Conservation (phyloP, 495 filamentous ascomycete species). For the Podospora fimiseda region DNA sequence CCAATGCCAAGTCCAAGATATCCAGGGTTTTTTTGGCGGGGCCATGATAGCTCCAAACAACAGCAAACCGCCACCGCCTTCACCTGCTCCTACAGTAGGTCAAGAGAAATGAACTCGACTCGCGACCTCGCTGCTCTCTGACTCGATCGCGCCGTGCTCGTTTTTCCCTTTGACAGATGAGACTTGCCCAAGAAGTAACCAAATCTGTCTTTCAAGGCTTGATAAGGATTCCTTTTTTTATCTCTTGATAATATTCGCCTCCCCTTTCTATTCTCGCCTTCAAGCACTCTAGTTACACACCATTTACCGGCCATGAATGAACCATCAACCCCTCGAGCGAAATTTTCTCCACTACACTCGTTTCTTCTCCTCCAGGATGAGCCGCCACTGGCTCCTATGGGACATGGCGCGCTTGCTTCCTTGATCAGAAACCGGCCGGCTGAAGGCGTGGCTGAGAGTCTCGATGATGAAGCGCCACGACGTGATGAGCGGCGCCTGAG, state of each 20-base stretch:
- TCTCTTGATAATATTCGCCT: not conserved
- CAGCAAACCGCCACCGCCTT: too few species aligned
- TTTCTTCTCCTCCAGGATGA: slow-evolving; percentile 35
- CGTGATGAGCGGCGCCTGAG: slow-evolving; percentile 45
- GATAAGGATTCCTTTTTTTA: not conserved
- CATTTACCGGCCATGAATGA: slow-evolving; percentile 14
- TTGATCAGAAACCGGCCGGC: slow-evolving; percentile 34
- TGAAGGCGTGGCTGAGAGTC: slow-evolving; percentile 6
- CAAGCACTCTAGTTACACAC: not conserved
- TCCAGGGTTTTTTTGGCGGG: too few species aligned
- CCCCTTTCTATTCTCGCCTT: not conserved
- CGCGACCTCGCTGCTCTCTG: too few species aligned
- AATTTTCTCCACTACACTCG: slow-evolving; percentile 22
- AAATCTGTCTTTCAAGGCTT: too few species aligned
- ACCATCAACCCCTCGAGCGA: slow-evolving; percentile 11
- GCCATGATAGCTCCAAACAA: too few species aligned
- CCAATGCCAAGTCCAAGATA: too few species aligned
- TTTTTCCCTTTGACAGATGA: too few species aligned
- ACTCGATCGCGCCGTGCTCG: too few species aligned
- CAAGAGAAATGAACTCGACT: too few species aligned
- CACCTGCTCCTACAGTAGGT: too few species aligned
- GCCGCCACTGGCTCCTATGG: slow-evolving; percentile 22
- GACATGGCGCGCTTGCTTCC: slow-evolving; percentile 27
- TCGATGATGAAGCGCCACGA: slow-evolving; percentile 32
- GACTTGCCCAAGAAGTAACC: too few species aligned